Evolutionary conservation across 192 early-diverging fungal species (phyloP), one percentile per base, ranked within the genome.

Genomic region (Entomortierella parvispora): DNA sequence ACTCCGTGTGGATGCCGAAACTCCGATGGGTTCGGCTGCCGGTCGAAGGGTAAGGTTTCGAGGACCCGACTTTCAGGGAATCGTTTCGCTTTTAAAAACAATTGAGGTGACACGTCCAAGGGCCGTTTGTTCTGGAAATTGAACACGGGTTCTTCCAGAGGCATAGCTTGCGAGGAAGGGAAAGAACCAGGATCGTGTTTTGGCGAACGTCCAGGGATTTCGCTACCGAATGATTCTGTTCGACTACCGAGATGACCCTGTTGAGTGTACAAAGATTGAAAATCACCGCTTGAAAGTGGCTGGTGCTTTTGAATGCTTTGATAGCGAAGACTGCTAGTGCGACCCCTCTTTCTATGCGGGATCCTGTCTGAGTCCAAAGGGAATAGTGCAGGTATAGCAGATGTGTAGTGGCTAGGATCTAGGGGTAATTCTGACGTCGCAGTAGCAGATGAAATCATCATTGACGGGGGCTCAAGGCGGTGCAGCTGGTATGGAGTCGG

Each of bases 301-400:
- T 37, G 54, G 31, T 33, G 54, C 22, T 34, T 20, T 28, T 25
- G 34, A 5, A 25, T 34, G n/a, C 31, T 40, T 32, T 29, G 18
- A 29, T 56, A 32, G 34, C 31, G 34, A 49, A 28, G 22, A 25
- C 63, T 52, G 29, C 55, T 50, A 12, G 42, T 33, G 7, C 61
- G 51, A 48, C 69, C 69, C 20, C 69, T 62, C 22, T 63, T 71
- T 31, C 69, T 45, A 23, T 50, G 54, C 33, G 61, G 31, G 45
- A 42, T 49, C 22, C 26, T 34, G 22, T 71, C 69, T 32, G 34
- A 22, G 15, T 48, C 45, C 6, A 29, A 18, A 25, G 42, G 1
- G 34, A 22, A 23, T 20, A 56, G 54, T 6, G 22, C 23, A 34
- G 55, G 3, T n/a, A 20, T 29, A 4, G 7, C 22, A 9, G 46